These are phyloP conservation scores for Malbranchea zuffiana DNA, from an alignment of 2,329 filamentous ascomycete species.

Conservation along the genomic window DNA sequence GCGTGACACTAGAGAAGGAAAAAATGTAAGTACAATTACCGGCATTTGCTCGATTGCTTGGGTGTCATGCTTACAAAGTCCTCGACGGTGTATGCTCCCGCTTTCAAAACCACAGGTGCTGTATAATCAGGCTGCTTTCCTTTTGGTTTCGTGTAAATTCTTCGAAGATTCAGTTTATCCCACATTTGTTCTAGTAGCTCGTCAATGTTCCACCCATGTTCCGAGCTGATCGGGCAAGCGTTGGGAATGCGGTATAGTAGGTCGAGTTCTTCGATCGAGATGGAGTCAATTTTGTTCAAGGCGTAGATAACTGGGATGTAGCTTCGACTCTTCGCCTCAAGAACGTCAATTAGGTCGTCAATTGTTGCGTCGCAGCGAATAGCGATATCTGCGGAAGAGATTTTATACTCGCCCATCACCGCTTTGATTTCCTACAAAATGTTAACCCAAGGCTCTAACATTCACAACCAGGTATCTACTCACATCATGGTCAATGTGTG, in stretches of 20 bases:
- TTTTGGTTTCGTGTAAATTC: conserved; percentile 98
- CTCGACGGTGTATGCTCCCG: conserved; percentile 76
- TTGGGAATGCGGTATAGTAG: conserved; percentile 94
- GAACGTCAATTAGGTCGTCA: conserved; percentile 89
- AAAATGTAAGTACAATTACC: not conserved
- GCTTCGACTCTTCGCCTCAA: conserved; percentile 86
- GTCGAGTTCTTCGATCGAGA: conserved; percentile 95
- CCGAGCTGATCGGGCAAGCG: conserved; percentile 91
- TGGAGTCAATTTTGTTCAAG: conserved; percentile 97
- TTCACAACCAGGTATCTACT: conserved; percentile 11
- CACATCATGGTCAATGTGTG: conserved; percentile 78
- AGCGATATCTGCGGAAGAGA: conserved; percentile 91
- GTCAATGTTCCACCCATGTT: conserved; percentile 96
- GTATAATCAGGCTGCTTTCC: conserved; percentile 88
- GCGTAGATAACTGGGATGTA: conserved; percentile 99
- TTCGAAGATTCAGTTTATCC: conserved; percentile 84
- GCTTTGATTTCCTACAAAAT: conserved; percentile 70
- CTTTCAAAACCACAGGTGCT: conserved; percentile 76
- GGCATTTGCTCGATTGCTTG: conserved; percentile 3
- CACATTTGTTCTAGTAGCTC: conserved; percentile 97
- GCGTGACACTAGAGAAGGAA: conserved; percentile 63
- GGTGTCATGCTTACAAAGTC: conserved; percentile 68
- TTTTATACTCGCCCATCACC: conserved; percentile 93
- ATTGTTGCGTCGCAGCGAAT: conserved; percentile 97
- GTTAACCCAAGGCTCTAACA: not conserved